Base-by-base conservation (phyloP, 148 eudicot species). In the Gaultheria prostrata region DNA sequence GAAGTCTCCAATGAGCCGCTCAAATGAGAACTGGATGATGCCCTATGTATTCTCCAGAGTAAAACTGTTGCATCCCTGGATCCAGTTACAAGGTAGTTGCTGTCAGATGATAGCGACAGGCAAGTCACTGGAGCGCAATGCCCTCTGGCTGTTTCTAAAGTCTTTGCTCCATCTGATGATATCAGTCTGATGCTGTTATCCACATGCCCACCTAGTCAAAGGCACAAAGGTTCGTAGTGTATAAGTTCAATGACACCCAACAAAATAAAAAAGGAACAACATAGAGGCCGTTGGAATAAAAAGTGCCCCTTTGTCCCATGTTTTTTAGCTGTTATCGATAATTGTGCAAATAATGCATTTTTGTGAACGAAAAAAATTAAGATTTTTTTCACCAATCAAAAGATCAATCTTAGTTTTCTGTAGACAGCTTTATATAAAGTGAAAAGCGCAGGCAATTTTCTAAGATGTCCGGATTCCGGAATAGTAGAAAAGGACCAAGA, bases 51-150 rank as follows among this genome's bases (percentile, higher is more conserved):
- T 83, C 92, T 93, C 99, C 99, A 97, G 67, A 97, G 92, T 51
- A 97, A 82, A 61, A 89, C 89, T 18, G 98, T 95, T 51, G 98
- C 84, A 80, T 97, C 99, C 33, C 93, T 89, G 59, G 99, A 95
- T 81, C 99, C 99, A 54, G 96, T 92, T 83, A 97, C 96, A 30
- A 97, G 97, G 85, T 95, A 95, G 84, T 79, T 93, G 90, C 94
- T 88, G 85, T 92, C 94, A 18, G 96, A 88, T 69, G 98, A 95
- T 86, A 93, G 88, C 81, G 98, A 83, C 87, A 97, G 84, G 85
- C 98, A 97, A 67, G 98, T 95, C 71, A 97, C 98, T n/a, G 98
- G 99, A 82, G 98, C 99, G 88, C 89, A 95, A 85, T 97, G 99
- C 43, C 95, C 96, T 74, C 89, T 87, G 80, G 99, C 99, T 86